Conservation (phyloP, 2,329 filamentous ascomycete species). For the Xylariaceae sp. region DNA sequence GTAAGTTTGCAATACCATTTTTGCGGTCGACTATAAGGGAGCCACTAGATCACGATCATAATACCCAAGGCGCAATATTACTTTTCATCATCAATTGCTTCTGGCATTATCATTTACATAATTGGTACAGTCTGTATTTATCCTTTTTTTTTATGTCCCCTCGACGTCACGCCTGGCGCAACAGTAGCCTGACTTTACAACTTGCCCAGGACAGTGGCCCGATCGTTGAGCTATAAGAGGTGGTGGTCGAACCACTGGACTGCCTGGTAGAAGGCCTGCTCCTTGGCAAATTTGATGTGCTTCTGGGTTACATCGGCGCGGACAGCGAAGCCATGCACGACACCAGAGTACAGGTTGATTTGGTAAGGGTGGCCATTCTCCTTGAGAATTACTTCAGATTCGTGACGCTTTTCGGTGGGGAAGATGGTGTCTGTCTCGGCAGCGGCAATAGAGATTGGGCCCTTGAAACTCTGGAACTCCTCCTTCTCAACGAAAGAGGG, state of each 20-base stretch:
- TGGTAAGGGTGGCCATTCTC: slow-evolving; percentile 60
- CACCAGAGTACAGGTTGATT: slow-evolving; percentile 67
- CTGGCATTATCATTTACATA: background rate
- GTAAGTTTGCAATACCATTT: background rate
- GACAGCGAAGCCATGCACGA: slow-evolving; percentile 70
- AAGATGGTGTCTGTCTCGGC: slow-evolving; percentile 62
- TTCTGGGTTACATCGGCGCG: slow-evolving; percentile 56
- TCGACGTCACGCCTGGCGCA: background rate
- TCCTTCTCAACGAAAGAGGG: slow-evolving; percentile 67
- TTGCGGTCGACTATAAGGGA: background rate
- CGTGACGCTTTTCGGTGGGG: slow-evolving; percentile 56
- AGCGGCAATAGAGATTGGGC: slow-evolving; percentile 62
- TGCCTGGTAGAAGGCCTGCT: slow-evolving; percentile 75
- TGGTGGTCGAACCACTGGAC: slow-evolving; percentile 64
- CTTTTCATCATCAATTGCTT: background rate
- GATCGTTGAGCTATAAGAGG: slow-evolving; percentile 20
- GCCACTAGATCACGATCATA: slow-evolving; percentile 1
- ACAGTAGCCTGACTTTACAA: slow-evolving; percentile 6
- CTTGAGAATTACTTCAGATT: slow-evolving; percentile 57
- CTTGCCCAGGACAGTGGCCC: background rate
- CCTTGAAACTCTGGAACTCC: slow-evolving; percentile 60
- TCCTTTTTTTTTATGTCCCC: background rate
- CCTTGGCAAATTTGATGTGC: slow-evolving; percentile 63
- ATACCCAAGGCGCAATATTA: background rate
- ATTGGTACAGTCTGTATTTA: background rate